A percentile compares a stretch with the other conserved stretches of the same genome.
Evolutionary conservation across 2,329 filamentous ascomycete genomes (phyloP).

Genomic region (Fusarium clavum): DNA sequence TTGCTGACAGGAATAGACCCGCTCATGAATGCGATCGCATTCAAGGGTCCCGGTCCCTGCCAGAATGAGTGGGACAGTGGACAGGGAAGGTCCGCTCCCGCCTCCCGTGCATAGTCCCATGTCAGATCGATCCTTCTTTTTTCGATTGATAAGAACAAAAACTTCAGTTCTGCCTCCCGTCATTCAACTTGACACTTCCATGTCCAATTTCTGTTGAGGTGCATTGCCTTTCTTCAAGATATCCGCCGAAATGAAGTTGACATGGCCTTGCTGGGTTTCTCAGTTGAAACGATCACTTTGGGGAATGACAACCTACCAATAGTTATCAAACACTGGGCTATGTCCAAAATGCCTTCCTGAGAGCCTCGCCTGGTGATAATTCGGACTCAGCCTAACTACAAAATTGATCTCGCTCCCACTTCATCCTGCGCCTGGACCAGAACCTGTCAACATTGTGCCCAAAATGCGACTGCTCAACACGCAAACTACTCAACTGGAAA

Average conservation of each 20-base stretch:
- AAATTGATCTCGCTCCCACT: neutral
- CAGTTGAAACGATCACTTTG: neutral
- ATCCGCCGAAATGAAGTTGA: neutral
- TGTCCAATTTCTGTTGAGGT: too few relatives aligned
- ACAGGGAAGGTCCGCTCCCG: neutral
- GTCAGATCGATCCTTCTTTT: neutral
- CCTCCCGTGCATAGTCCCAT: neutral
- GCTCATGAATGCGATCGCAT: constrained; percentile 37
- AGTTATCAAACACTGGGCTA: neutral
- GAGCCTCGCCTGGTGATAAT: neutral
- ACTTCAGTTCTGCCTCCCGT: neutral
- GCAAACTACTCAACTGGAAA: constrained; percentile 33
- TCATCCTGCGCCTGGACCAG: too few relatives aligned
- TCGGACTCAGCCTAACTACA: neutral
- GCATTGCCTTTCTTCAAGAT: too few relatives aligned
- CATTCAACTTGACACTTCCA: neutral
- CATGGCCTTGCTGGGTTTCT: neutral
- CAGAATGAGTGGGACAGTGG: neutral
- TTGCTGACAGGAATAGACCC: neutral
- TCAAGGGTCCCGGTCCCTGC: constrained; percentile 2
- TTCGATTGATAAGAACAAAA: neutral
- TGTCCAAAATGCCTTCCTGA: neutral
- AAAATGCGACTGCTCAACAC: constrained; percentile 48
- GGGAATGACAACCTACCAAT: neutral
- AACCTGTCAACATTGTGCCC: neutral